A percentile compares a stretch with the other conserved stretches of the same genome.
Conservation (phyloP, 495 filamentous ascomycete genomes). For the Xylaria longipes region DNA sequence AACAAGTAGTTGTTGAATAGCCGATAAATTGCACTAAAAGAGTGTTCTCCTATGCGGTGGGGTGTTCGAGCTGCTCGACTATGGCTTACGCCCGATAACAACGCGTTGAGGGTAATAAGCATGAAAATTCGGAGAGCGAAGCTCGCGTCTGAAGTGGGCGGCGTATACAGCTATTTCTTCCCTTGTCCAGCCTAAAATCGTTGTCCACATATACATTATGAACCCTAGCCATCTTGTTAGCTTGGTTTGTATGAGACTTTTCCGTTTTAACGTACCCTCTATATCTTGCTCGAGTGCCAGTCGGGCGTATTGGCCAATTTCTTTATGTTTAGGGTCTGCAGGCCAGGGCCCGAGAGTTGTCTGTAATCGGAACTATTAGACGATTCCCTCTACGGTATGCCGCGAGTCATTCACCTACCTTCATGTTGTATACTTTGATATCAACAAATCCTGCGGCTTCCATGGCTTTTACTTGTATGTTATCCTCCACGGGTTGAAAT, state of each 20-base stretch:
- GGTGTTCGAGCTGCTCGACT: neutral
- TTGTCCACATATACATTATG: slow-evolving; percentile 40
- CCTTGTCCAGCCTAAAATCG: slow-evolving; percentile 40
- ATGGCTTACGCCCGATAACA: slow-evolving; percentile 46
- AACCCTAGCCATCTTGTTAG: slow-evolving; percentile 33
- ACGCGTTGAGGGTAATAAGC: slow-evolving; percentile 39
- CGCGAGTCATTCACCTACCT: slow-evolving; percentile 38
- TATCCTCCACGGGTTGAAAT: slow-evolving; percentile 52
- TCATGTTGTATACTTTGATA: slow-evolving; percentile 45
- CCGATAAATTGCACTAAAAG: neutral
- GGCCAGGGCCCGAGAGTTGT: slow-evolving; percentile 60
- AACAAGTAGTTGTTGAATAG: neutral
- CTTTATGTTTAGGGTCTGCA: slow-evolving; percentile 53
- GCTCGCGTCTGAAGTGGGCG: slow-evolving; percentile 42
- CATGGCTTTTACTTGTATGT: slow-evolving; percentile 40
- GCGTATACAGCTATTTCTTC: slow-evolving; percentile 46
- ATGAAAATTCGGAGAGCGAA: slow-evolving; percentile 37
- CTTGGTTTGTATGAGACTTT: neutral
- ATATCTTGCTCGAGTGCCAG: slow-evolving; percentile 37
- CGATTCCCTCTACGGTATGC: neutral
- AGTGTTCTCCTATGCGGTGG: neutral
- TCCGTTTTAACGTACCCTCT: slow-evolving; percentile 33
- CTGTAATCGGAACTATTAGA: slow-evolving; percentile 28
- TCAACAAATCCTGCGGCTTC: slow-evolving; percentile 52
- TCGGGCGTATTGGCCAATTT: slow-evolving; percentile 50